A percentile compares a stretch with the other conserved stretches of the same genome.
Conservation (phyloP, 139 green algal species). For the Micractinium sp. region DNA sequence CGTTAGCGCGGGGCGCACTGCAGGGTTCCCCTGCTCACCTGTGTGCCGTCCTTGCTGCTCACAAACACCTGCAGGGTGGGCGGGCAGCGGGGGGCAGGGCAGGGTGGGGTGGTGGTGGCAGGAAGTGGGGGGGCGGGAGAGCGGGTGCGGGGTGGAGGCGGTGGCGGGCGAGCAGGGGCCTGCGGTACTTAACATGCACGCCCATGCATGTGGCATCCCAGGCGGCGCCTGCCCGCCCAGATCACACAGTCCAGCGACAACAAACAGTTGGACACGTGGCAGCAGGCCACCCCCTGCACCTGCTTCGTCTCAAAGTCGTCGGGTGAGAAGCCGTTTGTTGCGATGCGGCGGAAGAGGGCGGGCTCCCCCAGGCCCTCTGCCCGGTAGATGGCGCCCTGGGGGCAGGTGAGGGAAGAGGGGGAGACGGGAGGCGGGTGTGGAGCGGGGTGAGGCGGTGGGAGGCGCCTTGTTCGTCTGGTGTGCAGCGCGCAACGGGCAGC, state of each 20-base stretch:
- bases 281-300: conserved; percentile 47
- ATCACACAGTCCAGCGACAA: too few species aligned
- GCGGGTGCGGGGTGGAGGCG: not conserved
- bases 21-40: not conserved
- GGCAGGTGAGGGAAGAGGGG: not conserved
- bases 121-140: too few species aligned
- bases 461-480: too few species aligned
- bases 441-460: not conserved
- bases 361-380: conserved; percentile 28
- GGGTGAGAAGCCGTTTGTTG: conserved; percentile 66
- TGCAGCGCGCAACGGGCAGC: too few species aligned
- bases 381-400: conserved; percentile 31
- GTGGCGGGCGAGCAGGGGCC: not conserved
- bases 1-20: too few species aligned
- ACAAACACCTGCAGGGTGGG: conserved; percentile 76
- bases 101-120: too few species aligned
- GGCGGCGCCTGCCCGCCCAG: too few species aligned
- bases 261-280: too few species aligned
- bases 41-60: conserved; percentile 81
- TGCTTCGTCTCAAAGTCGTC: conserved; percentile 83
- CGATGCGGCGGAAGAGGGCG: conserved; percentile 72
- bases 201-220: too few species aligned
- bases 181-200: too few species aligned
- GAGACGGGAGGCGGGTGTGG: too few species aligned
- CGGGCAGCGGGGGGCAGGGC: too few species aligned